phyloP scores from a whole-genome alignment of 202 grass and related monocot species.

The Schoenoplectus tabernaemontani region DNA sequence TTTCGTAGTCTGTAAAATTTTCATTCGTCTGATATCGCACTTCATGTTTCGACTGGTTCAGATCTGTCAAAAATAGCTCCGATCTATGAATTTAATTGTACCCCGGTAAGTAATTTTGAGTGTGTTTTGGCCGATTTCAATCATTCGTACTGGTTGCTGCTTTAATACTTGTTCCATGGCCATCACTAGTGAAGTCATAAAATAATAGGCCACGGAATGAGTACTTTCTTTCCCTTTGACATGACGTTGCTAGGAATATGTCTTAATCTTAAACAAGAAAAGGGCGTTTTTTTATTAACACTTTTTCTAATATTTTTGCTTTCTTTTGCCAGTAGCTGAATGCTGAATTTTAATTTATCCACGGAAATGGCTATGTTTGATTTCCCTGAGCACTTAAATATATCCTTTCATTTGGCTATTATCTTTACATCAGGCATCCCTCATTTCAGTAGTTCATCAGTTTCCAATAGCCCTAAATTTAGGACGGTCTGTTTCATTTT shows the following conservation, averaged over 20 bases:
- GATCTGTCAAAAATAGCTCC: constrained; percentile 11
- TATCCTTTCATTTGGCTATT: background rate
- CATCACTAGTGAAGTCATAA: background rate
- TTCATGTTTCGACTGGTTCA: background rate
- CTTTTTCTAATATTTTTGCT: background rate
- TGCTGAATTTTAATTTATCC: background rate
- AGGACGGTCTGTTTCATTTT: background rate
- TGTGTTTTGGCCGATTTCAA: background rate
- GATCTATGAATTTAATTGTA: background rate
- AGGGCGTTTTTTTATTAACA: background rate
- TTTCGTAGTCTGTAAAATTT: background rate
- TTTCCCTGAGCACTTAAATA: background rate
- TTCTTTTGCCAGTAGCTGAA: background rate
- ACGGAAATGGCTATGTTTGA: background rate
- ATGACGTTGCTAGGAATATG: background rate
- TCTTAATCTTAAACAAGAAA: background rate
- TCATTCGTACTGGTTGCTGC: background rate
- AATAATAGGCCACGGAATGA: background rate
- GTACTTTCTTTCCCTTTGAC: background rate
- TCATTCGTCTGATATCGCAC: background rate
- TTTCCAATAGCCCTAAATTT: background rate
- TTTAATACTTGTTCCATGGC: background rate
- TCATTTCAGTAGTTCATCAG: background rate
- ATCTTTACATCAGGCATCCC: background rate
- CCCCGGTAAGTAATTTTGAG: background rate